These are phyloP conservation scores for Fulvia fulva DNA, from an alignment of 2,329 filamentous ascomycete genomes.

Conservation along the genomic window DNA sequence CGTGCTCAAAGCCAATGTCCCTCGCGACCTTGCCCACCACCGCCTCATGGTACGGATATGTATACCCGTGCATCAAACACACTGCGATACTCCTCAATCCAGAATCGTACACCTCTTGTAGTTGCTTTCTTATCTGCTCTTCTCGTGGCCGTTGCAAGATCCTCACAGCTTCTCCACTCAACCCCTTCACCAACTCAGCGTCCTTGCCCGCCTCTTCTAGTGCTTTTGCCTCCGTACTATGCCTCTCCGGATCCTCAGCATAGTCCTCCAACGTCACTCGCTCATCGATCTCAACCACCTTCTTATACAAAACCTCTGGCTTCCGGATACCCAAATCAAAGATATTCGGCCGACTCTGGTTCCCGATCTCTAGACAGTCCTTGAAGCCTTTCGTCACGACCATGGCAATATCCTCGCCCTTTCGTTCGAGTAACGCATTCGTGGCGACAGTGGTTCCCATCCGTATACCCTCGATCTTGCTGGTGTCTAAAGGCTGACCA, in stretches of 20 bases:
- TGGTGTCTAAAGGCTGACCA: slow-evolving; percentile 74
- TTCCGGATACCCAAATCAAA: slow-evolving; percentile 86
- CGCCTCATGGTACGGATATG: slow-evolving; percentile 80
- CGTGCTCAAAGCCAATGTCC: slow-evolving; percentile 78
- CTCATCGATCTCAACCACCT: slow-evolving; percentile 86
- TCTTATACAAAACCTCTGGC: slow-evolving; percentile 80
- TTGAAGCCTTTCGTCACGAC: slow-evolving; percentile 84
- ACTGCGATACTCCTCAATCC: slow-evolving; percentile 82
- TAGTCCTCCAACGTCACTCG: slow-evolving; percentile 89
- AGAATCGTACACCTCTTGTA: slow-evolving; percentile 63
- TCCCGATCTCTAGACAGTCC: slow-evolving; percentile 84
- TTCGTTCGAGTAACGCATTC: slow-evolving; percentile 83
- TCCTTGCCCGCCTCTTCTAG: slow-evolving; percentile 45
- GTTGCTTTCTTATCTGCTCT: slow-evolving; percentile 53
- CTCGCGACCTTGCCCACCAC: slow-evolving; percentile 70
- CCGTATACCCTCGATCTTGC: slow-evolving; percentile 80
- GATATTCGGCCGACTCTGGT: slow-evolving; percentile 83
- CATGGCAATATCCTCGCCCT: slow-evolving; percentile 83
- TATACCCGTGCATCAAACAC: slow-evolving; percentile 89
- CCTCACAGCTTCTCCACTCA: slow-evolving; percentile 71
- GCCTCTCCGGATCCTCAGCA: slow-evolving; percentile 74
- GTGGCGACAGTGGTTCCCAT: slow-evolving; percentile 97
- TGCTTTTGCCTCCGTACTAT: slow-evolving; percentile 52
- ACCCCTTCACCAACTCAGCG: slow-evolving; percentile 61
- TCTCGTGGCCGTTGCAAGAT: slow-evolving; percentile 62